Conservation (phyloP, 2,329 filamentous ascomycete genomes). For the Trichoderma sp. region DNA sequence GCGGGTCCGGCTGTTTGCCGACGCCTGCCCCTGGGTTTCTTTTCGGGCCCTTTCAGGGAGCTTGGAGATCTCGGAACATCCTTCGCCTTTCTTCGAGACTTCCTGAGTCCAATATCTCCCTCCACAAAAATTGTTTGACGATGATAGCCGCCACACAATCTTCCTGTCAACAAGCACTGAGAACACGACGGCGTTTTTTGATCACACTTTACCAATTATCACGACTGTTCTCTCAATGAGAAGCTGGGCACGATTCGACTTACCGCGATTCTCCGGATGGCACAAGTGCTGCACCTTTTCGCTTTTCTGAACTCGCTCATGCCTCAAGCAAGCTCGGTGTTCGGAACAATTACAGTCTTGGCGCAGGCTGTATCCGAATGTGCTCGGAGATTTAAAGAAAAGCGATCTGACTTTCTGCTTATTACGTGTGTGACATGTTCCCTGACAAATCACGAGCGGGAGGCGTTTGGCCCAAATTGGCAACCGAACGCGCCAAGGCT, state of each 20-base stretch:
- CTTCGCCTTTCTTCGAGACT: neutral
- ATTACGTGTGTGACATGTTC: neutral
- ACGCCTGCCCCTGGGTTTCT: neutral
- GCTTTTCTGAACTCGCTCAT: neutral
- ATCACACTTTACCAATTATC: neutral
- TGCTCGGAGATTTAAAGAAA: neutral
- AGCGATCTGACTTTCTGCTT: neutral
- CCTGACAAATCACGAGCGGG: neutral
- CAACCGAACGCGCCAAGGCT: neutral
- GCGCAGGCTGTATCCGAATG: neutral
- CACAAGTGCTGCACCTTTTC: neutral
- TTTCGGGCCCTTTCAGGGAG: neutral
- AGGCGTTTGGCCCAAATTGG: neutral
- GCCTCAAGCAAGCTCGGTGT: neutral
- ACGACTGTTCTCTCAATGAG: neutral
- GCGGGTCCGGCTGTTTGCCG: neutral
- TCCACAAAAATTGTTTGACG: neutral
- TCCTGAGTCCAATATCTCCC: neutral
- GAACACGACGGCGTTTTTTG: neutral
- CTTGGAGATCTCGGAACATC: neutral
- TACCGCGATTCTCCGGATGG: neutral
- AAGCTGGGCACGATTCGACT: conserved; percentile 10
- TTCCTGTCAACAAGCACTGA: neutral
- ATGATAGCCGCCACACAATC: neutral
- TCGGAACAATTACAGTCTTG: neutral